These are phyloP conservation scores for Yarrowia galli DNA, from an alignment of 1,139 yeast genomes.

Conservation along the genomic window DNA sequence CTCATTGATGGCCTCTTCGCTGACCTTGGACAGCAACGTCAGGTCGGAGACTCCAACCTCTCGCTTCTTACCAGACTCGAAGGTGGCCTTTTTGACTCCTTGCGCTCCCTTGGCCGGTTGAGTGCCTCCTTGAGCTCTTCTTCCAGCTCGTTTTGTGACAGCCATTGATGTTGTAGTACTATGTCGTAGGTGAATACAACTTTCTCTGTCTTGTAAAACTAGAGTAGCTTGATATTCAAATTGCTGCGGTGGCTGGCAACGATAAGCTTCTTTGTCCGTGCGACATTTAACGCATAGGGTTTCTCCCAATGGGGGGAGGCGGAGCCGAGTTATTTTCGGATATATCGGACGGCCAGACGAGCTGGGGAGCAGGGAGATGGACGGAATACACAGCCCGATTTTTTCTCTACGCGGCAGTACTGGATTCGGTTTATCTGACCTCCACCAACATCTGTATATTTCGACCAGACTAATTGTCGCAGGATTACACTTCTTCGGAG, in stretches of 20 bases:
- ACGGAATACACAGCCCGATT: neutral
- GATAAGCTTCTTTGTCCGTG: slow-evolving; percentile 38
- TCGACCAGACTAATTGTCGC: slow-evolving; percentile 1
- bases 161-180: slow-evolving; percentile 58
- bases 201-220: neutral
- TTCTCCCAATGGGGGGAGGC: slow-evolving; percentile 37
- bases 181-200: slow-evolving; percentile 13
- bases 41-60: slow-evolving; percentile 98
- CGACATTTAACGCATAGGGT: slow-evolving; percentile 38
- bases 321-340: slow-evolving; percentile 36
- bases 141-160: slow-evolving; percentile 75
- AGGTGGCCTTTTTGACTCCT: slow-evolving; percentile 85
- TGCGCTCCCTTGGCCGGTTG: slow-evolving; percentile 59
- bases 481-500: slow-evolving; percentile 12
- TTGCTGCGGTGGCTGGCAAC: slow-evolving; percentile 39
- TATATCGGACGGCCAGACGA: neutral
- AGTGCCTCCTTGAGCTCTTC: slow-evolving; percentile 64
- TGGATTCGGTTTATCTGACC: neutral
- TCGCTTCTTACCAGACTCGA: slow-evolving; percentile 85
- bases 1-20: slow-evolving; percentile 92
- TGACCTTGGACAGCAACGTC: slow-evolving; percentile 84
- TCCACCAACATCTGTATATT: too few relatives aligned
- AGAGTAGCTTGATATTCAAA: slow-evolving; percentile 26
- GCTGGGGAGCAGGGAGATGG: neutral
- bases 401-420: neutral